Conservation (phyloP, 2,329 filamentous ascomycete genomes). For the Capronia epimyces region DNA sequence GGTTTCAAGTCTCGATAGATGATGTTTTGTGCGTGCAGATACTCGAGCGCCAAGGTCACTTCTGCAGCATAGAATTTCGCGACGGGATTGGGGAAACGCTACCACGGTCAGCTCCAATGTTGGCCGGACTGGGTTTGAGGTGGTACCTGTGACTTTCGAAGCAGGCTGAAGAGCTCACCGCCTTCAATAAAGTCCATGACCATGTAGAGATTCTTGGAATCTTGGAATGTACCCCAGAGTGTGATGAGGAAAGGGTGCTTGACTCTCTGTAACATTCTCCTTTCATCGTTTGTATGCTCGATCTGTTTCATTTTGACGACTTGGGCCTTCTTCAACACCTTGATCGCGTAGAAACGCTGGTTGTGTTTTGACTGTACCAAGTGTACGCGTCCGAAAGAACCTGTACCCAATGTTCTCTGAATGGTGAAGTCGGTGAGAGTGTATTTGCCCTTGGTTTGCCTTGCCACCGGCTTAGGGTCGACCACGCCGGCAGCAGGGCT, state of each 20-base stretch:
- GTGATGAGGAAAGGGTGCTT: slow-evolving; percentile 98
- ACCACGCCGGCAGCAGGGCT: slow-evolving; percentile 25
- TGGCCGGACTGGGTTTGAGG: slow-evolving; percentile 3
- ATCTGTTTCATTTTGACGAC: slow-evolving; percentile 99
- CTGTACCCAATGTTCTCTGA: slow-evolving; percentile 85
- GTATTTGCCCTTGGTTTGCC: slow-evolving; percentile 95
- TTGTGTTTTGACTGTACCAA: slow-evolving; percentile 97
- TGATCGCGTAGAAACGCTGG: slow-evolving; percentile 95
- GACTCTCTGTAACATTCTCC: slow-evolving; percentile 90
- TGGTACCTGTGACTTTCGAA: slow-evolving; percentile 84
- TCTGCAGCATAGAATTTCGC: slow-evolving; percentile 99
- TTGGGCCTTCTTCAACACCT: slow-evolving; percentile 96
- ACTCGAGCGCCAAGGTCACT: slow-evolving; percentile 90
- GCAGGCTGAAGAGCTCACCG: slow-evolving; percentile 89
- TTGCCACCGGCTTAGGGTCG: slow-evolving; percentile 35
- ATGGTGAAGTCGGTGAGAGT: slow-evolving; percentile 85
- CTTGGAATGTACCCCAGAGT: slow-evolving; percentile 96
- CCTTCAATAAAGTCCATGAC: slow-evolving; percentile 99
- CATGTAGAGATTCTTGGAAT: slow-evolving; percentile 95
- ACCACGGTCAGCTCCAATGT: slow-evolving; percentile 17
- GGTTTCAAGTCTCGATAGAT: slow-evolving; percentile 98
- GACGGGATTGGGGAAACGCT: slow-evolving; percentile 98
- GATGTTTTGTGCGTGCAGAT: slow-evolving; percentile 88
- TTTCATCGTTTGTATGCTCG: slow-evolving; percentile 97
- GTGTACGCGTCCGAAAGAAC: slow-evolving; percentile 94